Evolutionary conservation across 257 asterid genomes (phyloP), one percentile per base, ranked within the genome.

Genomic region (Solanum paucissectum): DNA sequence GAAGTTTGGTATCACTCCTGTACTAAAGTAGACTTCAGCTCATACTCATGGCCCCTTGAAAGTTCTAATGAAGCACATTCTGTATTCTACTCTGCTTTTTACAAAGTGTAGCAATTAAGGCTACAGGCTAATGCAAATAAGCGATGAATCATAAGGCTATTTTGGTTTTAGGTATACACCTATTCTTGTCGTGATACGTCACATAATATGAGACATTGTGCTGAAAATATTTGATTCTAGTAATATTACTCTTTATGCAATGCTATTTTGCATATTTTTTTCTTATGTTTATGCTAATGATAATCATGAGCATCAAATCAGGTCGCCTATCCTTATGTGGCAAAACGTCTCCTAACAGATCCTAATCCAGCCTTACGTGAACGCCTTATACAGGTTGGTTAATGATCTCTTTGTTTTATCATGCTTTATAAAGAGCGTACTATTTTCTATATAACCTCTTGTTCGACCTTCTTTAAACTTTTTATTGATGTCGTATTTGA

Each of bases 271-370:
- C 55, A 23, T 75, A 75, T 55, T 5, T 75, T 21, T 5, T 75
- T 75, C 20, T n/a, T 75, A 37, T 37, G 6, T 75, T 21, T 75
- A 75, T 75, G 55, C 52, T 75, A 44, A n/a, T 32, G 64, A 44
- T n/a, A 66, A 62, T 25, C 82, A 21, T 34, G 76, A 85, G 27
- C 52, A 38, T 36, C 58, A 74, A 76, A 85, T 86, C 93, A 97
- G 99, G 99, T 97, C n/a, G 99, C 99, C 73, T 97, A 97, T 95
- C 99, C 99, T 83, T 97, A 97, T 88, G 93, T 97, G 86, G 99
- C 99, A 75, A 97, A 97, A 94, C 98, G 98, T 38, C 96, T 97
- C 86, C 93, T 97, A 87, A 97, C 99, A 83, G 98, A 97, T 92
- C 99, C 99, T 44, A 95, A 97, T 91, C 99, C 99, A 29, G 98